Base-by-base conservation (phyloP, 768 basidiomycete genomes). In the Pleurotus cornucopiae region DNA sequence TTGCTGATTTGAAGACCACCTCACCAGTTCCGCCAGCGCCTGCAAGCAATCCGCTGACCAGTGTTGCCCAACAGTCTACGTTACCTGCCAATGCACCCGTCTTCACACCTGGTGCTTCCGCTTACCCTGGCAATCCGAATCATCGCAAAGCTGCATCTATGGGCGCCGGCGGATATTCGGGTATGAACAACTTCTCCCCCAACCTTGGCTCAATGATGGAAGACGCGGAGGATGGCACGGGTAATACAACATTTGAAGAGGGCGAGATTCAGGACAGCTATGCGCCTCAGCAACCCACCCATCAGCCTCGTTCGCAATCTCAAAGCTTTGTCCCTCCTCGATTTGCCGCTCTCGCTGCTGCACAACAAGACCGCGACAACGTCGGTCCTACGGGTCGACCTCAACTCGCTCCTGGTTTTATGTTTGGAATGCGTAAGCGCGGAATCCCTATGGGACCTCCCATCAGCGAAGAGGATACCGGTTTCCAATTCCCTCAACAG, bases 251-350 rank as follows among this genome's bases (percentile, higher is more conserved):
- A 12, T 81, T 78, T 58, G 89, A 92, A 69, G 89, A 93, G 45
- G 92, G 91, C 4, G 92, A 95, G 66, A 86, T 93, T 38, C 76
- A 72, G 18, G 89, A 91, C 47, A 68, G 67, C 54, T 82, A 80
- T 59, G 21, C 51, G 5, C 51, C 51, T 40, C 69, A 73, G 51
- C 76, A 77, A 51, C 74, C 74, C 47, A 77, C 77, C 11, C 88
- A 86, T 63, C 88, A 85, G 62, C 80, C 83, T 61, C 87, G 85
- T 61, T 81, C 86, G 59, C 89, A 88, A 65, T 89, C 84, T 20
- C 91, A 91, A 71, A 90, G 80, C 61, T 96, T 94, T 67, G 81
- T 88, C 64, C 88, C 94, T 43, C 94, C 94, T 25, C 86, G 94
- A 21, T 96, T 96, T 66, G 90, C 86, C 14, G 90, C 85, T 55